A percentile compares a stretch with the other conserved stretches of the same genome.
Evolutionary conservation across 192 early-diverging fungal genomes (phyloP).

Genomic region (Backusella liffmaniae): DNA sequence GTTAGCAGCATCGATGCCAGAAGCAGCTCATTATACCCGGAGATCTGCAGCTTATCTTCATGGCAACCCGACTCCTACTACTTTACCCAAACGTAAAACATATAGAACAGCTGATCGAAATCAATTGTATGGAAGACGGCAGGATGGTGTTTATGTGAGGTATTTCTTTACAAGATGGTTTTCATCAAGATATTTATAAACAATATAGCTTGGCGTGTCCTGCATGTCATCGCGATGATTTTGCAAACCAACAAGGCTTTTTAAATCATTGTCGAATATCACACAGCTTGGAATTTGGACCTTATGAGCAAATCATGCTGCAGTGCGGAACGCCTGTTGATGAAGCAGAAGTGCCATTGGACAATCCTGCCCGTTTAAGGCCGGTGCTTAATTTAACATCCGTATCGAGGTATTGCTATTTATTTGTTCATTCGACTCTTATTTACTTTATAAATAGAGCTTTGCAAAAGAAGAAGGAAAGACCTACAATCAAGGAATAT

Average conservation of each 20-base stretch:
- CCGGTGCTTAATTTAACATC: constrained; percentile 35
- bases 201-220: constrained; percentile 67
- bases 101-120: constrained; percentile 17
- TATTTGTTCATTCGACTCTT: no score
- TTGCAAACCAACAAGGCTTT: constrained; percentile 85
- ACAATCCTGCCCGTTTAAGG: constrained; percentile 46
- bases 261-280: constrained; percentile 78
- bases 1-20: constrained; percentile 39
- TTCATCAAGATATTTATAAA: not conserved
- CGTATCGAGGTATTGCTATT: not conserved
- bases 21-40: constrained; percentile 42
- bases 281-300: constrained; percentile 73
- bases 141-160: constrained; percentile 43
- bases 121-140: constrained; percentile 36
- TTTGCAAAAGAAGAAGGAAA: constrained; percentile 9
- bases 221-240: constrained; percentile 71
- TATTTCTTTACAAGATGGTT: not conserved
- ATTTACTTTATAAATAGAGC: not conserved
- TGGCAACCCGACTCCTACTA: constrained; percentile 12
- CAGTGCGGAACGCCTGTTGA: constrained; percentile 70
- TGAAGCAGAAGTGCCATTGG: constrained; percentile 53
- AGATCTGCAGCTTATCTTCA: constrained; percentile 18
- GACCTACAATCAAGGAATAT: constrained; percentile 68
- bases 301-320: constrained; percentile 70
- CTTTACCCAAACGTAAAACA: constrained; percentile 31